Evolutionary conservation across 306 rosid genomes (phyloP).

Genomic region (Hippophae tibetana): DNA sequence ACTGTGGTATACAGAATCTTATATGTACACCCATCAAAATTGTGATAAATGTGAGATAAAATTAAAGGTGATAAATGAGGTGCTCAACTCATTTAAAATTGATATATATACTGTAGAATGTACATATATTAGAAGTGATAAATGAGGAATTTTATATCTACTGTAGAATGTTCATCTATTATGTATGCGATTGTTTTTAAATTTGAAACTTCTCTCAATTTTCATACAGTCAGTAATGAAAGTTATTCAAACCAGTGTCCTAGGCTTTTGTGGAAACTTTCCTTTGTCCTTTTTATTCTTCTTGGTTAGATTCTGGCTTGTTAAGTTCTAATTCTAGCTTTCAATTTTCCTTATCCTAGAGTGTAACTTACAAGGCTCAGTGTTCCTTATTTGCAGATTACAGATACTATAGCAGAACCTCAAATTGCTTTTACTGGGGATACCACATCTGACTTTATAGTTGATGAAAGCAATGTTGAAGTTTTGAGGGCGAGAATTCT

Average conservation of each 20-base stretch:
- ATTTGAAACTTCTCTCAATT: no score
- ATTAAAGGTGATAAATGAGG: no score
- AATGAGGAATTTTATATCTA: no score
- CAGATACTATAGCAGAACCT: constrained; percentile 63
- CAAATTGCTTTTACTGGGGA: constrained; percentile 93
- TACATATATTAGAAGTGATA: no score
- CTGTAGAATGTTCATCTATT: no score
- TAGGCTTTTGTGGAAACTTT: not conserved
- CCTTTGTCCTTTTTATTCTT: not conserved
- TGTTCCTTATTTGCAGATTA: constrained; percentile 46
- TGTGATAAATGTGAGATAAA: no score
- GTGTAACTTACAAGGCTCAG: constrained; percentile 10
- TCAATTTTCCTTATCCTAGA: not conserved
- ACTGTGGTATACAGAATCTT: no score
- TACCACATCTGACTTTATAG: constrained; percentile 67
- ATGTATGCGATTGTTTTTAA: no score
- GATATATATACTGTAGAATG: no score
- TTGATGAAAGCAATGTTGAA: constrained; percentile 53
- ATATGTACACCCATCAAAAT: no score
- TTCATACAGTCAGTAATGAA: no score
- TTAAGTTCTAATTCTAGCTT: not conserved
- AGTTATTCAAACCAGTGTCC: not conserved
- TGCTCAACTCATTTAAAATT: no score
- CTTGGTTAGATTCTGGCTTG: not conserved
- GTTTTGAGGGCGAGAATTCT: constrained; percentile 70